These are phyloP conservation scores for Trebouxia sp. DNA, from an alignment of 139 green algal species.

Conservation along the genomic window DNA sequence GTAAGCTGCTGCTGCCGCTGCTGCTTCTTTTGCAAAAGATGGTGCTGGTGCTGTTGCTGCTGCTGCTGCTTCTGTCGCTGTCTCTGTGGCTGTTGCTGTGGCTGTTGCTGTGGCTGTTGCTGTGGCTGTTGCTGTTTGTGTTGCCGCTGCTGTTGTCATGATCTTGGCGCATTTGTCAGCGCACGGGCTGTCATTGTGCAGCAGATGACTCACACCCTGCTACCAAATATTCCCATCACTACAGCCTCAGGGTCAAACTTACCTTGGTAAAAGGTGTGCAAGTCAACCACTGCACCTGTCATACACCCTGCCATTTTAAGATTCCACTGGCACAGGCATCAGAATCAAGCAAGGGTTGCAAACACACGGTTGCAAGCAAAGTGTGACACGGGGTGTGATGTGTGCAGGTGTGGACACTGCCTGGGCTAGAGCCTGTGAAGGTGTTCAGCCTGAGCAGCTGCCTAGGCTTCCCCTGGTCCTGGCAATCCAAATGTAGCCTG, in stretches of 20 bases:
- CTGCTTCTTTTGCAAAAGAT: background rate
- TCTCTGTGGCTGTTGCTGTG: background rate
- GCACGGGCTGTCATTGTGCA: too few relatives aligned
- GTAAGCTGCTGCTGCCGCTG: background rate
- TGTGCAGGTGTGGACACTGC: conserved; percentile 45
- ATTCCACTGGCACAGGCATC: too few relatives aligned
- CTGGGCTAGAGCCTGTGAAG: conserved; percentile 36
- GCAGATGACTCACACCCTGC: too few relatives aligned
- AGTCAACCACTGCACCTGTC: too few relatives aligned
- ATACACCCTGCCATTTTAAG: too few relatives aligned
- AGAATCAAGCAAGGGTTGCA: too few relatives aligned
- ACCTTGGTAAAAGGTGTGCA: too few relatives aligned
- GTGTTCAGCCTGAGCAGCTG: conserved; percentile 25
- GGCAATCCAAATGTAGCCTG: too few relatives aligned
- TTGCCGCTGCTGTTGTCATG: background rate
- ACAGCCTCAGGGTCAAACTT: too few relatives aligned
- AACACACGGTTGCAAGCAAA: too few relatives aligned
- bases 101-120: background rate
- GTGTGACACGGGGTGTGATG: background rate
- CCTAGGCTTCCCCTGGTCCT: too few relatives aligned
- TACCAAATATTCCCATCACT: too few relatives aligned
- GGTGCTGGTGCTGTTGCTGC: background rate
- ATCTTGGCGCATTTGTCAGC: background rate
- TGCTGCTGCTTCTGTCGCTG: background rate
- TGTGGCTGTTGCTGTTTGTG: background rate